Evolutionary conservation across 2,329 filamentous ascomycete species (phyloP), one percentile per base, ranked within the genome.

Genomic region (Neoascochyta sp.): DNA sequence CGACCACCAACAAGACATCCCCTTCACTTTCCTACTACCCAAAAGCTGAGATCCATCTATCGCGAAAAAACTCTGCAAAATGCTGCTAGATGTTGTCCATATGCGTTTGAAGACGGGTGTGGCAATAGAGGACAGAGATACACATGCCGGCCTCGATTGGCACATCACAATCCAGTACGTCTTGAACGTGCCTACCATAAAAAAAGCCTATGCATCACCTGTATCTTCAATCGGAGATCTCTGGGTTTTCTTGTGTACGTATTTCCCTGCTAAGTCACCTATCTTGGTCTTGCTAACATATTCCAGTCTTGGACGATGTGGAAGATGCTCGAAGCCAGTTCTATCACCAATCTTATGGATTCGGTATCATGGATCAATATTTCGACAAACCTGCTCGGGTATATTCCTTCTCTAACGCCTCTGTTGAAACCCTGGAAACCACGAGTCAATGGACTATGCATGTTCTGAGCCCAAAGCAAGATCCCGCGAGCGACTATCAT

Each of bases 71-170:
- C 10, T 20, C 10, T 10, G 2, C 14, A 18, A 10, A 4, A 36
- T 32, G 28, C 34, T 31, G 5, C 14, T 36, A 10, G 33, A 36
- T 10, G n/a, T 28, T 5, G 16, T 23, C 10, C 24, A 21, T 8
- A 5, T 32, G 1, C 22, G 17, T 7, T 31, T 36, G 20, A 11
- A 31, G 1, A 23, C 33, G 12, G 12, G 13, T 11, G 16, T 15
- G 4, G 22, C 28, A 10, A 21, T 31, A 2, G 24, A 27, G 4
- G 20, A 30, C 8, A 9, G 23, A 7, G 14, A 4, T 27, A 22
- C 4, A 14, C 31, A 6, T 30, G n/a, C 28, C 14, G n/a, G 27
- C 20, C 27, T 27, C 14, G 27, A 31, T 16, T 37, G 34, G 34
- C 21, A 18, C 15, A 25, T 33, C 14, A 32, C 29, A 8, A 28